A percentile compares a stretch with the other conserved stretches of the same genome.
Evolutionary conservation across 495 filamentous ascomycete genomes (phyloP).

Genomic region (Xylaria cubensis): DNA sequence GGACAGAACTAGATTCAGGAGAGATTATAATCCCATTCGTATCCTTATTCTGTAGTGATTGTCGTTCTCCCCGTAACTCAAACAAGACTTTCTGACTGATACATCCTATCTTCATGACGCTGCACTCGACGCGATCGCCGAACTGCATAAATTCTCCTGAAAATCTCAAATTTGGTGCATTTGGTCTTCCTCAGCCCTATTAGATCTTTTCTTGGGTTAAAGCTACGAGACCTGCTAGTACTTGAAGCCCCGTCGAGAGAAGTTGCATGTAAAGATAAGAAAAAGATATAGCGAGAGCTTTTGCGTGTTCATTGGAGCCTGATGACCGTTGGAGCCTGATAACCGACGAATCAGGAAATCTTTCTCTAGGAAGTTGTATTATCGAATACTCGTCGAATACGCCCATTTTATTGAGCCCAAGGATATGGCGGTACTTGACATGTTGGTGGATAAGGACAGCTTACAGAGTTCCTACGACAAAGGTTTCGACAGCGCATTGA

Average conservation of each 20-base stretch:
- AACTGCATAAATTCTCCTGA: too few relatives aligned
- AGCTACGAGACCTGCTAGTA: slow-evolving; percentile 29
- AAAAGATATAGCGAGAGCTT: slow-evolving; percentile 17
- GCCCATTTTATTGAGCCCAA: neutral
- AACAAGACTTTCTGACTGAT: too few relatives aligned
- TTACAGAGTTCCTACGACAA: neutral
- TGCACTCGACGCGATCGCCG: too few relatives aligned
- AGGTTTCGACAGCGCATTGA: neutral
- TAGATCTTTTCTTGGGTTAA: too few relatives aligned
- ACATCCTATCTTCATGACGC: too few relatives aligned
- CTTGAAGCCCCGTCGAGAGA: slow-evolving; percentile 31
- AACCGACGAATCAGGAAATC: slow-evolving; percentile 29
- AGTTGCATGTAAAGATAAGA: slow-evolving; percentile 36
- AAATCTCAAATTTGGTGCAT: too few relatives aligned
- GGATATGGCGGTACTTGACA: neutral
- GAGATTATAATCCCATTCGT: too few relatives aligned
- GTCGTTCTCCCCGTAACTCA: too few relatives aligned
- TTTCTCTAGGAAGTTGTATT: slow-evolving; percentile 27
- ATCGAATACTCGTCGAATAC: slow-evolving; percentile 2
- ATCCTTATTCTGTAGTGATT: too few relatives aligned
- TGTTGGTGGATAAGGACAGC: neutral
- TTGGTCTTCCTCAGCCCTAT: too few relatives aligned
- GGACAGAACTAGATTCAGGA: too few relatives aligned
- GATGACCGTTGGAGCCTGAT: slow-evolving; percentile 30
- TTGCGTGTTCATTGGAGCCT: slow-evolving; percentile 16